Percentiles rank a stretch among this genome's conserved stretches.
Conservation (phyloP, 1,139 yeast genomes). For the Meyerozyma athensensis region DNA sequence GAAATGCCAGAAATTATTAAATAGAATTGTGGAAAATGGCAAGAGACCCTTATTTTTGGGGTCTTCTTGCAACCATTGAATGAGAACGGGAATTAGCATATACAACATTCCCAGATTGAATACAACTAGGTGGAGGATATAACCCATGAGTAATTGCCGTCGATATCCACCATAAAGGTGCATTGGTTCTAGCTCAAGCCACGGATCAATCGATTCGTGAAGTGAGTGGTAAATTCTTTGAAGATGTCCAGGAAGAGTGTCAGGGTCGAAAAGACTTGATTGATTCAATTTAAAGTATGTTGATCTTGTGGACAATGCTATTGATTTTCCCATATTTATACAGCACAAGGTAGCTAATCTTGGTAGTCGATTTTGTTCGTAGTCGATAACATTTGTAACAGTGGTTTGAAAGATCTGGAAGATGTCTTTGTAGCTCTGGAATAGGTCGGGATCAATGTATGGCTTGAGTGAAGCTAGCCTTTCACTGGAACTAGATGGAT, state of each 20-base stretch:
- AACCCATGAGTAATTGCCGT: conserved; percentile 27
- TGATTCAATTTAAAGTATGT: conserved; percentile 32
- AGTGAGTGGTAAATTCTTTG: conserved; percentile 19
- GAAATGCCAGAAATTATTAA: conserved; percentile 23
- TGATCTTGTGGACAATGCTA: conserved; percentile 30
- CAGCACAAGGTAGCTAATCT: conserved; percentile 29
- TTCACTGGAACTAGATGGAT: conserved; percentile 21
- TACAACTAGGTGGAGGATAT: conserved; percentile 29
- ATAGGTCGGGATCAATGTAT: conserved; percentile 23
- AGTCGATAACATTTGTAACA: conserved; percentile 14
- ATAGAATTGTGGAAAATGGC: conserved; percentile 9
- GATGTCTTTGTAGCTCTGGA: conserved; percentile 26
- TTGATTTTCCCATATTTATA: conserved; percentile 28
- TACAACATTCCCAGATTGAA: conserved; percentile 32
- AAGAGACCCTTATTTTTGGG: conserved; percentile 7
- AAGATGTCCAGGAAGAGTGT: conserved; percentile 22
- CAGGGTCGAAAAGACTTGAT: conserved; percentile 28
- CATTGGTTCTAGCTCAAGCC: conserved; percentile 32
- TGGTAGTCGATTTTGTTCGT: conserved; percentile 6
- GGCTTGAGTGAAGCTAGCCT: conserved; percentile 25
- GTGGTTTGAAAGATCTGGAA: conserved; percentile 26
- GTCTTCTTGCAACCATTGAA: conserved; percentile 36
- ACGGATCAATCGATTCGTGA: conserved; percentile 33
- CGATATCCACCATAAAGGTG: conserved; percentile 18
- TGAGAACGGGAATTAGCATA: conserved; percentile 28